These are phyloP conservation scores for Pseudozyma sp. DNA, from an alignment of 1,284 basidiomycete genomes.

Conservation along the genomic window DNA sequence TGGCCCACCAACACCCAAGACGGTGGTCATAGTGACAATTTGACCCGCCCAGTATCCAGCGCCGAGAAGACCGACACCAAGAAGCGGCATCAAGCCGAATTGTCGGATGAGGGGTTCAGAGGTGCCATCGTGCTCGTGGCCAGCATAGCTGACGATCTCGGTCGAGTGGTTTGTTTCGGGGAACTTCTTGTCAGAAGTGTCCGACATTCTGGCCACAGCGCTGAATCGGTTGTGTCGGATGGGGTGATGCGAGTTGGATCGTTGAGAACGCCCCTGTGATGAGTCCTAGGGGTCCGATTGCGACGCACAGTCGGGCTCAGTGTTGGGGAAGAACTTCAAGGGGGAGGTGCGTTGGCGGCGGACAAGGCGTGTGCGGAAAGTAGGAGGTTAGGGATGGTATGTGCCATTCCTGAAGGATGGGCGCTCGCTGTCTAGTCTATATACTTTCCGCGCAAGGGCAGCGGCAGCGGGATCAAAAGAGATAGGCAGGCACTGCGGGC, in stretches of 20 bases:
- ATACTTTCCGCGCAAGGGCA: no score
- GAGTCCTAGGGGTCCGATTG: background rate
- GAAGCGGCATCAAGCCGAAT: constrained; percentile 33
- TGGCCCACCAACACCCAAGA: constrained; percentile 29
- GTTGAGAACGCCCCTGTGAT: background rate
- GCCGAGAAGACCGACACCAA: constrained; percentile 34
- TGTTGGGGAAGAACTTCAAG: no score
- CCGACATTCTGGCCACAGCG: constrained; percentile 17
- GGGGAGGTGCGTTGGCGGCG: no score
- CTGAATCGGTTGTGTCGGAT: no score
- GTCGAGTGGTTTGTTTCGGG: constrained; percentile 12
- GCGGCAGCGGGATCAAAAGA: no score
- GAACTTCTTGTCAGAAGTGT: constrained; percentile 12
- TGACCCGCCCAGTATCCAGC: constrained; percentile 39
- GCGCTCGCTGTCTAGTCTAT: no score
- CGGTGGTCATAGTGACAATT: constrained; percentile 39
- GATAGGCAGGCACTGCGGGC: no score
- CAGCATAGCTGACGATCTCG: constrained; percentile 19
- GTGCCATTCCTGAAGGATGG: no score
- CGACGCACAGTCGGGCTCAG: background rate
- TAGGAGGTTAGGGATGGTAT: no score
- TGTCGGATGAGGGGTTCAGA: constrained; percentile 28
- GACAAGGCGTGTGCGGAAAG: no score
- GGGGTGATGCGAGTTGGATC: no score
- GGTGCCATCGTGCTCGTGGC: constrained; percentile 11